Base-by-base conservation (phyloP, 257 asterid genomes). In the Misopates orontium region DNA sequence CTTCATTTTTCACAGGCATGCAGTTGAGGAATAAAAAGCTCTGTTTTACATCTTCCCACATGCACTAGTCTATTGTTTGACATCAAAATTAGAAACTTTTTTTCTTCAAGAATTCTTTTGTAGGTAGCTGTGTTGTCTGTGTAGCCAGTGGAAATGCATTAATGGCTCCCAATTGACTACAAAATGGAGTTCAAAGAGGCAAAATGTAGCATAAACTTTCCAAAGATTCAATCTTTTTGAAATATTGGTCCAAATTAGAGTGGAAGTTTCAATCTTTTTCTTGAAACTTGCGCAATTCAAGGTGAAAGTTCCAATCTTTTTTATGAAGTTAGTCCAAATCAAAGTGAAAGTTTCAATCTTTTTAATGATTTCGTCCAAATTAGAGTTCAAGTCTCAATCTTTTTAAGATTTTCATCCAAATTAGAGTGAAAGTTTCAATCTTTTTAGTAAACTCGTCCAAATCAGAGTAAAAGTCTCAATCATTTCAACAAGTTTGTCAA, bases 71-170 rank as follows among this genome's bases (percentile, higher is more conserved):
- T 45, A n/a, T 45, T 45, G 7, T 41, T 28, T 24, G 64, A 6
- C 13, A 31, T 42, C 41, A 20, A 16, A 22, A 61, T 44, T 50
- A 49, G 15, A 24, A 36, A 8, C 9, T 45, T 18, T 22, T 49
- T 45, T 19, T 0, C 21, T 28, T 36, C 1, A 1, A 19, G 8
- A 20, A 48, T 14, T 48, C 16, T 12, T 49, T 60, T 39, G 0
- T 17, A 28, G 55, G 68, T 49, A 41, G 69, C 17, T 41, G 25
- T 11, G 55, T 13, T 54, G 5, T 18, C 23, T 64, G 73, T 10
- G 42, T 20, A n/a, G 11, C 60, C 54, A 42, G 67, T 63, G 67
- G 77, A 66, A 76, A 76, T 19, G 44, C 53, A 47, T 67, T 60
- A 60, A 64, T 77, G 75, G 67, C 52, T 45, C 17, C 60, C 69